phyloP scores from a whole-genome alignment of 306 rosid genomes.

The Carpinus viminea region DNA sequence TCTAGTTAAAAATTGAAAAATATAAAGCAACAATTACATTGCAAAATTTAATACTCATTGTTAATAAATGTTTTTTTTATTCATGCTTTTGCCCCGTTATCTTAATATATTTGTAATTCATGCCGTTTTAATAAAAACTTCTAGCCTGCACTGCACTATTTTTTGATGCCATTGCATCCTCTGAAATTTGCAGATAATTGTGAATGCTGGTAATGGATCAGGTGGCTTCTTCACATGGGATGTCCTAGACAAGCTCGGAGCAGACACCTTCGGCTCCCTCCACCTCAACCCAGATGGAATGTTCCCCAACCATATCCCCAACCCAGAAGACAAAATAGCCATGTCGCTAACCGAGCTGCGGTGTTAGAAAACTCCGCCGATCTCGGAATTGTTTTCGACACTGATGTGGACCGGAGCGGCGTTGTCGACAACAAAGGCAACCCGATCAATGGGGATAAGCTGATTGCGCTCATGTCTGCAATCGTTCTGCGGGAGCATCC shows the following conservation, averaged over 20 bases:
- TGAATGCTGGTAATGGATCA: constrained; percentile 92
- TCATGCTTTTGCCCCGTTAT: too few relatives aligned
- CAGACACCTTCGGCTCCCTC: constrained; percentile 89
- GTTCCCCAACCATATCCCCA: constrained; percentile 95
- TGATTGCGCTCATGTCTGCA: constrained; percentile 84
- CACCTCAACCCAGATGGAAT: constrained; percentile 87
- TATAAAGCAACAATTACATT: too few relatives aligned
- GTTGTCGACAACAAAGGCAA: constrained; percentile 73
- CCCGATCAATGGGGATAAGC: constrained; percentile 76
- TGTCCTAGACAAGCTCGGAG: constrained; percentile 88
- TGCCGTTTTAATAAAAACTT: too few relatives aligned
- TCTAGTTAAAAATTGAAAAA: too few relatives aligned
- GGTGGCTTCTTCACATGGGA: constrained; percentile 94
- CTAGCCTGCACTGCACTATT: not conserved
- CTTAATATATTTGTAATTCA: too few relatives aligned
- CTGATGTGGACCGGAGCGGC: constrained; percentile 89
- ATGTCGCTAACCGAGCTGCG: constrained; percentile 77
- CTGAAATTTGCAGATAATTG: constrained; percentile 59
- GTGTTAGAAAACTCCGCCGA: constrained; percentile 68
- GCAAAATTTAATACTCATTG: too few relatives aligned
- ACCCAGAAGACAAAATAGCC: constrained; percentile 82
- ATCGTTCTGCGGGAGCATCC: constrained; percentile 76
- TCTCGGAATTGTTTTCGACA: constrained; percentile 84
- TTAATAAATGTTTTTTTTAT: too few relatives aligned
- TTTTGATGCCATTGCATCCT: not conserved